Evolutionary conservation across 306 rosid genomes (phyloP).

Genomic region (Quercus agrifolia): DNA sequence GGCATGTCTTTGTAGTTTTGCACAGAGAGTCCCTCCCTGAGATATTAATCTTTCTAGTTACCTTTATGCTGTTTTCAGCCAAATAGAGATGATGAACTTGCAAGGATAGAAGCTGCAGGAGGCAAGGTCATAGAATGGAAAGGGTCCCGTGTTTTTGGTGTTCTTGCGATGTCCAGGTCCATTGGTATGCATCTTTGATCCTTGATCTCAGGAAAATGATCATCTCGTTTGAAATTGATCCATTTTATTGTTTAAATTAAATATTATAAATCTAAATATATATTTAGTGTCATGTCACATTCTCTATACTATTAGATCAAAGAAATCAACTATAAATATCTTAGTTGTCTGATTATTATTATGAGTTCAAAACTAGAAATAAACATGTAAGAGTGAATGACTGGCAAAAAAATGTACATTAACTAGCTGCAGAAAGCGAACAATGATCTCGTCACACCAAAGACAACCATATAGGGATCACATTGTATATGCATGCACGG

Average conservation of each 20-base stretch:
- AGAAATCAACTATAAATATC: not conserved
- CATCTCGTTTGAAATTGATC: no score
- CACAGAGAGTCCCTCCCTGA: constrained; percentile 12
- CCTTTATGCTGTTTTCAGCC: constrained; percentile 46
- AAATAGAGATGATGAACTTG: constrained; percentile 66
- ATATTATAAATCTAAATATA: no score
- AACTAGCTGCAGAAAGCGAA: not conserved
- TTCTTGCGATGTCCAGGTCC: constrained; percentile 88
- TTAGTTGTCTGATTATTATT: no score
- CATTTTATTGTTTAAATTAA: no score
- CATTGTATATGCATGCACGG: not conserved
- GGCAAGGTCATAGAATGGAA: constrained; percentile 83
- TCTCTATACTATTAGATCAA: no score
- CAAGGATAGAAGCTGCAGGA: constrained; percentile 82
- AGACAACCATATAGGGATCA: no score
- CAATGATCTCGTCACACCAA: not conserved
- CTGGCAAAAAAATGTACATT: not conserved
- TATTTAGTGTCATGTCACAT: no score
- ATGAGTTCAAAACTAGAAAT: no score
- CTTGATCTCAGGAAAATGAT: not conserved
- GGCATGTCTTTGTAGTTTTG: constrained; percentile 15
- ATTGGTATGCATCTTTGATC: constrained; percentile 45
- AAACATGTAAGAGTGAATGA: no score
- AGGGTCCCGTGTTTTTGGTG: constrained; percentile 77
- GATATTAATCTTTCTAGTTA: constrained; percentile 4